Base-by-base conservation (phyloP, 176 grass and related monocot genomes). In the Carex scoparia region DNA sequence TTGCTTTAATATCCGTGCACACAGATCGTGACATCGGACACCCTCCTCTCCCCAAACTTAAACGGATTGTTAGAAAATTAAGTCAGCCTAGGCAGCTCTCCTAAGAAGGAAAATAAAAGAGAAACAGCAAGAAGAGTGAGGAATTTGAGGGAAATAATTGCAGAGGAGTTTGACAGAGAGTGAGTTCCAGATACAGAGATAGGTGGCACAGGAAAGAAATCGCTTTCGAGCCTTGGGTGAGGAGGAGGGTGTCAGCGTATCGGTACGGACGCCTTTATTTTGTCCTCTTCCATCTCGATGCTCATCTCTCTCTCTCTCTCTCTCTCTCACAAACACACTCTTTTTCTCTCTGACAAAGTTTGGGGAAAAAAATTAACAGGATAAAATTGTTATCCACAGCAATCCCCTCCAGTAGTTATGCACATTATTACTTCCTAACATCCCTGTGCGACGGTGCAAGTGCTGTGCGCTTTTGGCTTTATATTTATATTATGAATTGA, bases 191-290 rank as follows among this genome's bases (percentile, higher is more conserved):
- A 58, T 10, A 13, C 13, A 19, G 19, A 9, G 62, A 23, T 23
- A 23, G 23, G 23, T 23, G 23, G 42, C 28, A 67, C 38, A 63
- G 65, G 65, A 85, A 80, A 79, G 33, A 55, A 54, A 89, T 89
- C 83, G n/a, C 64, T 82, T 81, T 89, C 76, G 87, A 85, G 65
- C 83, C 10, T 83, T 83, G 80, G 80, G 80, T n/a, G 4, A 38
- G 46, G 61, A n/a, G 46, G 65, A 76, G 9, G 9, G 2, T 89
- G 87, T 81, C 87, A 89, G 87, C 83, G 87, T 89, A 86, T 89
- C 87, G 66, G 83, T 89, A 89, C 87, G 87, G 84, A 81, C 27
- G 28, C 15, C 42, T 15, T 69, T 86, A 67, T 81, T 86, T 86
- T 79, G 85, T 80, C 60, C 59, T 86, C 72, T 82, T 35, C 18